Conservation (phyloP, 192 early-diverging fungal genomes). For the Coemansia sp. region DNA sequence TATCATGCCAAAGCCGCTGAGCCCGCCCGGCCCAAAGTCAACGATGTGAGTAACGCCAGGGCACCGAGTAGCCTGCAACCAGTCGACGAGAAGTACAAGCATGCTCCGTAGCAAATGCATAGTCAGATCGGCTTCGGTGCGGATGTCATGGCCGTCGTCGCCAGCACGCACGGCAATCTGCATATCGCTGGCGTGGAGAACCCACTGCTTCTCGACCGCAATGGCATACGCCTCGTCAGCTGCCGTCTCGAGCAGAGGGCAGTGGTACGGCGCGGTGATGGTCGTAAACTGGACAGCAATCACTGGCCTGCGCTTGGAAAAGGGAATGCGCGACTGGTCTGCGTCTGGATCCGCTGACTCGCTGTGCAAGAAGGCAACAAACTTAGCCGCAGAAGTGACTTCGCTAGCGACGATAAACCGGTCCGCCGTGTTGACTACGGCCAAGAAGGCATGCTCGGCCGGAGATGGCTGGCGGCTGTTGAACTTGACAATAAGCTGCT, state of each 20-base stretch:
- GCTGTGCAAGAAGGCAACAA: slow-evolving; percentile 9
- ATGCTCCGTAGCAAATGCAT: slow-evolving; percentile 67
- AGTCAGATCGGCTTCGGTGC: slow-evolving; percentile 62
- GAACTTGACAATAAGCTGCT: slow-evolving; percentile 11
- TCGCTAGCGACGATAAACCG: slow-evolving; percentile 33
- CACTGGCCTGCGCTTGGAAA: slow-evolving; percentile 78
- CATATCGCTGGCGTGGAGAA: slow-evolving; percentile 17
- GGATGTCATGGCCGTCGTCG: slow-evolving; percentile 80
- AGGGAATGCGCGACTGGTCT: slow-evolving; percentile 75
- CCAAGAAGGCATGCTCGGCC: slow-evolving; percentile 15
- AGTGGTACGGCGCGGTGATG: slow-evolving; percentile 86
- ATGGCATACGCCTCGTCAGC: slow-evolving; percentile 1
- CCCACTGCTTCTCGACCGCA: slow-evolving; percentile 36
- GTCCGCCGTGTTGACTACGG: slow-evolving; percentile 23
- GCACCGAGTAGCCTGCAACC: slow-evolving; percentile 62
- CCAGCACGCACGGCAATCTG: slow-evolving; percentile 73
- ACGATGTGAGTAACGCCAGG: slow-evolving; percentile 80
- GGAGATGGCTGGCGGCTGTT: slow-evolving; percentile 6
- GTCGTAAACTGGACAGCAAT: slow-evolving; percentile 81
- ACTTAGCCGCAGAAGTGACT: neutral
- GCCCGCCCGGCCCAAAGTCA: slow-evolving; percentile 92
- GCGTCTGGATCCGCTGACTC: slow-evolving; percentile 15
- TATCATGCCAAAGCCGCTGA: slow-evolving; percentile 82
- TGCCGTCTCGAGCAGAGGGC: slow-evolving; percentile 6
- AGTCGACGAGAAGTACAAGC: slow-evolving; percentile 66